These are phyloP conservation scores for Pleurotus eryngii DNA, from an alignment of 768 basidiomycete genomes.

Conservation along the genomic window DNA sequence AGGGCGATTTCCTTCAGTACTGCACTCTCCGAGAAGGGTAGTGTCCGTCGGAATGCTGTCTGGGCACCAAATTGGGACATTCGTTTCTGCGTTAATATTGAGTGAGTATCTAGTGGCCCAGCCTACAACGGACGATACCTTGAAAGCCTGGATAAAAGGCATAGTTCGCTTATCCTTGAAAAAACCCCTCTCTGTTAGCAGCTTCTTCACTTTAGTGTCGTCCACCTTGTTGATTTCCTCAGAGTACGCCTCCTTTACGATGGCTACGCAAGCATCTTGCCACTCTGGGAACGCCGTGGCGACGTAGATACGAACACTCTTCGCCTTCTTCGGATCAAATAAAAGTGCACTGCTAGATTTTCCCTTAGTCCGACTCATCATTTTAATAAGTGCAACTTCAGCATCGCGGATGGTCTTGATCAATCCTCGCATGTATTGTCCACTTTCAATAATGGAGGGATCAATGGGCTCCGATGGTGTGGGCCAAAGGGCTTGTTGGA, in stretches of 20 bases:
- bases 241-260: slow-evolving; percentile 66
- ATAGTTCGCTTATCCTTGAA: slow-evolving; percentile 95
- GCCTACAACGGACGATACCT: slow-evolving; percentile 48
- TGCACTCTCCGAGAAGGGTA: slow-evolving; percentile 80
- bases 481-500: slow-evolving; percentile 87
- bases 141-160: slow-evolving; percentile 93
- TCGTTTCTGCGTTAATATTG: slow-evolving; percentile 59
- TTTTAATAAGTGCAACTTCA: slow-evolving; percentile 75
- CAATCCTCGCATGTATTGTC: slow-evolving; percentile 84
- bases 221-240: slow-evolving; percentile 65
- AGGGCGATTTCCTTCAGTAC: slow-evolving; percentile 69
- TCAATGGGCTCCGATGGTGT: slow-evolving; percentile 59
- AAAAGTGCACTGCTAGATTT: slow-evolving; percentile 44
- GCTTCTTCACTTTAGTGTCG: slow-evolving; percentile 71
- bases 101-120: slow-evolving; percentile 2
- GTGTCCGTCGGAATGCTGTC: slow-evolving; percentile 75
- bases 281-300: slow-evolving; percentile 90
- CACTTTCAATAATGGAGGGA: slow-evolving; percentile 63
- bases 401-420: slow-evolving; percentile 90
- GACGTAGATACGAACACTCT: slow-evolving; percentile 85
- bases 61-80: slow-evolving; percentile 72
- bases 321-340: slow-evolving; percentile 85
- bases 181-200: slow-evolving; percentile 67
- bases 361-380: slow-evolving; percentile 73
- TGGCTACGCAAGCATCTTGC: slow-evolving; percentile 82